These are phyloP conservation scores for Pascua sp. DNA, from an alignment of 1,284 basidiomycete species.

Conservation along the genomic window DNA sequence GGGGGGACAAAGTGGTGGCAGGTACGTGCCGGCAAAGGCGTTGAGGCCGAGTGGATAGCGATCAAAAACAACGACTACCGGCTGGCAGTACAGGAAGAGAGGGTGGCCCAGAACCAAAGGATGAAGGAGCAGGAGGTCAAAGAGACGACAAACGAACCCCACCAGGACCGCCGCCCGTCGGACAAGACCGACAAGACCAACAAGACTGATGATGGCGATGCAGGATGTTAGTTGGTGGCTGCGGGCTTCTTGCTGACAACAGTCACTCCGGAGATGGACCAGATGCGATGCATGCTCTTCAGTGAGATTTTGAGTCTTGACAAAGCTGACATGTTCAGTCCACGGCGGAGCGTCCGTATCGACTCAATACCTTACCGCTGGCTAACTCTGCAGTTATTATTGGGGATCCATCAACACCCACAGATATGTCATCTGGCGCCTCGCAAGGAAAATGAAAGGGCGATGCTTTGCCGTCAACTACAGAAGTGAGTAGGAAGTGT, in stretches of 20 bases:
- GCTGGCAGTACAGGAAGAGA: conserved; percentile 8
- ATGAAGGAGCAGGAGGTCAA: too few relatives aligned
- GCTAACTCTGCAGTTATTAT: conserved; percentile 45
- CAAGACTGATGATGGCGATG: conserved; percentile 17
- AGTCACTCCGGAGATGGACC: conserved; percentile 68
- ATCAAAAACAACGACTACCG: conserved; percentile 53
- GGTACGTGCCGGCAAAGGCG: conserved; percentile 70
- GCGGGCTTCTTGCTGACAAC: conserved; percentile 3
- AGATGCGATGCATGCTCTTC: conserved; percentile 79
- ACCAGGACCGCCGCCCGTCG: too few relatives aligned
- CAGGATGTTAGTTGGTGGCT: conserved; percentile 21
- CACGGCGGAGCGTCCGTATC: conserved; percentile 58
- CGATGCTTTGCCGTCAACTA: conserved; percentile 88
- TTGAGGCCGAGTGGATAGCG: conserved; percentile 88
- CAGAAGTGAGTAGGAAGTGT: conserved; percentile 50
- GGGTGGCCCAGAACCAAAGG: conserved; percentile 17
- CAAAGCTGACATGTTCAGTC: conserved; percentile 35
- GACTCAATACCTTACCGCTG: background rate
- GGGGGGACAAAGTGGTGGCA: conserved; percentile 98
- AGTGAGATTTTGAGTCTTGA: conserved; percentile 30
- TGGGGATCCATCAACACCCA: conserved; percentile 56
- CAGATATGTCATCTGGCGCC: conserved; percentile 75
- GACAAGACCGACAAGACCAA: conserved; percentile 7
- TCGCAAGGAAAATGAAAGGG: conserved; percentile 84
- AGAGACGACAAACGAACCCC: too few relatives aligned